Evolutionary conservation across 768 basidiomycete genomes (phyloP).

Genomic region (Ramaria rubella): DNA sequence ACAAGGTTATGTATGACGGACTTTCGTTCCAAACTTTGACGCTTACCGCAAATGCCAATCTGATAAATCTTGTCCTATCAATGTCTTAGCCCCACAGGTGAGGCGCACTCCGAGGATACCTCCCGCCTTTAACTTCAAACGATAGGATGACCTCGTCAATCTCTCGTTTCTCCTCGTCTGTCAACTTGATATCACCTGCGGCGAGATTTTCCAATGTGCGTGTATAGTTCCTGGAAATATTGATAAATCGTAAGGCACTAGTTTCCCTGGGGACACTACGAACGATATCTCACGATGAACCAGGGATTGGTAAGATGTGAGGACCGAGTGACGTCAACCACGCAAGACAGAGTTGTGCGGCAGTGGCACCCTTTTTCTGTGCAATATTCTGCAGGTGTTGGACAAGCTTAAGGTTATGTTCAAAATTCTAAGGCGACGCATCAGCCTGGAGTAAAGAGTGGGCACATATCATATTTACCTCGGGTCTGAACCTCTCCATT

Average conservation of each 20-base stretch:
- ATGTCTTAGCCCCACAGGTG: constrained; percentile 5
- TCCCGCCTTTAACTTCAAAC: constrained; percentile 32
- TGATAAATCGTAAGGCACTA: constrained; percentile 23
- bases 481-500: constrained; percentile 11
- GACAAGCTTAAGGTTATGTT: constrained; percentile 37
- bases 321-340: constrained; percentile 36
- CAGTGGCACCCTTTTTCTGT: constrained; percentile 34
- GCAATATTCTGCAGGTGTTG: constrained; percentile 36
- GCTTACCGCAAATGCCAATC: too few relatives aligned
- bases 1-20: too few relatives aligned
- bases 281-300: constrained; percentile 35
- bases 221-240: constrained; percentile 26
- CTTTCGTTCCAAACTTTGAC: too few relatives aligned
- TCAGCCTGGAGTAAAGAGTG: constrained; percentile 3
- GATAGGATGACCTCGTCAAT: constrained; percentile 33
- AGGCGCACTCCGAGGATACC: constrained; percentile 24
- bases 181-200: constrained; percentile 38
- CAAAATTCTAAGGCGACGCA: constrained; percentile 31
- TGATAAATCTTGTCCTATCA: too few relatives aligned
- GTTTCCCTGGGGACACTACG: constrained; percentile 22
- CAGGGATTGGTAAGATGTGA: constrained; percentile 44
- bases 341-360: constrained; percentile 34
- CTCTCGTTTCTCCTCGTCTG: constrained; percentile 33
- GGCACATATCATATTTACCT: constrained; percentile 14
- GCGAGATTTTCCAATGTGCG: constrained; percentile 41